Evolutionary conservation across 2,329 filamentous ascomycete genomes (phyloP).

Genomic region (Colletotrichum scovillei): DNA sequence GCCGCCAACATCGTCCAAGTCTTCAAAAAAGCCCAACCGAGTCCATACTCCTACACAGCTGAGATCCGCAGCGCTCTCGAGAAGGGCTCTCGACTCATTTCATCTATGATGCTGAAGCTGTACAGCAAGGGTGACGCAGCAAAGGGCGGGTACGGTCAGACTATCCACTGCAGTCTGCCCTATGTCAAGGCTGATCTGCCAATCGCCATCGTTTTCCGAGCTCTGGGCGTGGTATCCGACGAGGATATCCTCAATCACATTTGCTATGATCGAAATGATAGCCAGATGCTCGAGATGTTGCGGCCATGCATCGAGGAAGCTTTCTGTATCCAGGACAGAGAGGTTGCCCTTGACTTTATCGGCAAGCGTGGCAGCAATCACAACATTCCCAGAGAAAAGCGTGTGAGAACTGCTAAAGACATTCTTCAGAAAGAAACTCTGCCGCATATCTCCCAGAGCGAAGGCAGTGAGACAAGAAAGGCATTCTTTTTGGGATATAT

Average conservation of each 20-base stretch:
- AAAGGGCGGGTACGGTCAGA: conserved; percentile 86
- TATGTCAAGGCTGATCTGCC: conserved; percentile 96
- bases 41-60: conserved; percentile 90
- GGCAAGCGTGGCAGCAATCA: conserved; percentile 86
- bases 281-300: conserved; percentile 96
- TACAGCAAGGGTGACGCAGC: conserved; percentile 84
- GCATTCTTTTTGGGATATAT: conserved; percentile 99
- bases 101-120: conserved; percentile 90
- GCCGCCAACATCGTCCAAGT: conserved; percentile 99
- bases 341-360: conserved; percentile 94
- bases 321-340: conserved; percentile 94
- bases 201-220: conserved; percentile 94
- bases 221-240: conserved; percentile 94
- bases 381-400: conserved; percentile 76
- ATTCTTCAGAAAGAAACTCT: conserved; percentile 97
- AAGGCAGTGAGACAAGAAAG: conserved; percentile 95
- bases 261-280: conserved; percentile 94
- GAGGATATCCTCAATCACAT: conserved; percentile 99
- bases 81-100: conserved; percentile 94
- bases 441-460: conserved; percentile 94
- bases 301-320: conserved; percentile 98
- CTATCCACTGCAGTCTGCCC: conserved; percentile 89
- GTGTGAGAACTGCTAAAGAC: conserved; percentile 91
- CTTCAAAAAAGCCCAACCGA: conserved; percentile 96
- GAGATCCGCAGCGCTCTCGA: conserved; percentile 97